Conservation (phyloP, 805 yeast species). For the Kluyveromyces aestuarii region DNA sequence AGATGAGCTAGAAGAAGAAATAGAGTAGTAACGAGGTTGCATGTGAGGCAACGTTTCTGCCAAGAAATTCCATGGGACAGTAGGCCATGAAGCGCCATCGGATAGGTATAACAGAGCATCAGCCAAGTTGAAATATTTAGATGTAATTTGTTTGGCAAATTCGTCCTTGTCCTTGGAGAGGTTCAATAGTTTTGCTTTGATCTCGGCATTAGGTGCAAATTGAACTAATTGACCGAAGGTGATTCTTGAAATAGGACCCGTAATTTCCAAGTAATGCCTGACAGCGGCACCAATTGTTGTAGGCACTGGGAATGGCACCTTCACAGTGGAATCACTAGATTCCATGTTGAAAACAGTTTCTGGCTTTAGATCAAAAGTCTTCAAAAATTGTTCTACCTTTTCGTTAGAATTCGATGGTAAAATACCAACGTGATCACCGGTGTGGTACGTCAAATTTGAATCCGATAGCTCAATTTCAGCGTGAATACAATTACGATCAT, state of each 20-base stretch:
- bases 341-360: constrained; percentile 53
- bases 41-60: constrained; percentile 73
- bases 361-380: constrained; percentile 50
- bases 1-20: constrained; percentile 76
- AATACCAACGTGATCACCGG: constrained; percentile 93
- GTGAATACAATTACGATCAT: constrained; percentile 75
- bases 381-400: constrained; percentile 56
- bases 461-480: constrained; percentile 76
- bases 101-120: constrained; percentile 62
- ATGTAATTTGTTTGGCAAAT: constrained; percentile 58
- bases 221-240: constrained; percentile 60
- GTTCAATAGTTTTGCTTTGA: constrained; percentile 30
- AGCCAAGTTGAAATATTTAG: constrained; percentile 59
- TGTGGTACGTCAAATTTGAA: constrained; percentile 71
- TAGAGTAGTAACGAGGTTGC: constrained; percentile 93
- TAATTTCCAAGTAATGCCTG: constrained; percentile 80
- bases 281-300: constrained; percentile 83
- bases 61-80: constrained; percentile 76
- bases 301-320: constrained; percentile 62
- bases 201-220: constrained; percentile 66
- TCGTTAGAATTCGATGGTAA: constrained; percentile 88
- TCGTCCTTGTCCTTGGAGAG: constrained; percentile 60
- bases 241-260: constrained; percentile 92
- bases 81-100: constrained; percentile 55
- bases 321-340: constrained; percentile 60